A percentile compares a stretch with the other conserved stretches of the same genome.
Evolutionary conservation across 2,329 filamentous ascomycete genomes (phyloP).

Genomic region (Nigrospora sphaerica): DNA sequence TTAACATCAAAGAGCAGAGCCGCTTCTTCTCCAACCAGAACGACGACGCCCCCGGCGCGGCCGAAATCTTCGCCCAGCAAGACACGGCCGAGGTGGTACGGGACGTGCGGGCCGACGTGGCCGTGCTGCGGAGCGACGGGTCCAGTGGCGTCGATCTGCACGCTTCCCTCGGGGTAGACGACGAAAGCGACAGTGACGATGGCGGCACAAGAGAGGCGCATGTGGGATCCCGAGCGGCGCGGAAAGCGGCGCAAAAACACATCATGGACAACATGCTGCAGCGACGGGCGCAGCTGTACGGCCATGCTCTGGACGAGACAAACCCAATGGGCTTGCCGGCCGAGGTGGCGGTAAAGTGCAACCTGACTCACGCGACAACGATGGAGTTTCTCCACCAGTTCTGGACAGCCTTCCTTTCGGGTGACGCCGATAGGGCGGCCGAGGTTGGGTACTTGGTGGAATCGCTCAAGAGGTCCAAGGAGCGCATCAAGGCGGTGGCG

Average conservation of each 20-base stretch:
- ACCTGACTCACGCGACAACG: conserved; percentile 79
- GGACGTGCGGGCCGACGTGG: conserved; percentile 56
- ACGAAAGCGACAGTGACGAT: conserved; percentile 63
- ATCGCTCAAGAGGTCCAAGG: conserved; percentile 68
- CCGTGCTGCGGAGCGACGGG: conserved; percentile 38
- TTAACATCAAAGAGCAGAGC: conserved; percentile 84
- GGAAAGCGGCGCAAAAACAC: conserved; percentile 57
- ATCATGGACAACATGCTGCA: conserved; percentile 59
- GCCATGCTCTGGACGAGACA: conserved; percentile 36
- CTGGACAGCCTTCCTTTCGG: conserved; percentile 87
- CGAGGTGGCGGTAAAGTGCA: conserved; percentile 51
- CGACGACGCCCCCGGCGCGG: conserved; percentile 36
- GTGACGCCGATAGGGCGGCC: conserved; percentile 69
- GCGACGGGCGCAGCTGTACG: conserved; percentile 52
- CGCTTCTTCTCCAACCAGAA: conserved; percentile 66
- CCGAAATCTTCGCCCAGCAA: conserved; percentile 57
- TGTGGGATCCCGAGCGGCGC: conserved; percentile 63
- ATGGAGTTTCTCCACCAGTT: conserved; percentile 97
- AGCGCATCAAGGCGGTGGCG: conserved; percentile 74
- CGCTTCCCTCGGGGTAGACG: conserved; percentile 58
- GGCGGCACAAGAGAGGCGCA: conserved; percentile 47
- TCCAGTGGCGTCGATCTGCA: conserved; percentile 52
- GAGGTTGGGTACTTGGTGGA: conserved; percentile 80
- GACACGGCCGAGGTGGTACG: conserved; percentile 62
- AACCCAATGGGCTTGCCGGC: conserved; percentile 49